A percentile compares a stretch with the other conserved stretches of the same genome.
These are phyloP conservation scores for Dictyostelium brefeldianum DNA, from an alignment of 78 protist genomes.

Conservation along the genomic window DNA sequence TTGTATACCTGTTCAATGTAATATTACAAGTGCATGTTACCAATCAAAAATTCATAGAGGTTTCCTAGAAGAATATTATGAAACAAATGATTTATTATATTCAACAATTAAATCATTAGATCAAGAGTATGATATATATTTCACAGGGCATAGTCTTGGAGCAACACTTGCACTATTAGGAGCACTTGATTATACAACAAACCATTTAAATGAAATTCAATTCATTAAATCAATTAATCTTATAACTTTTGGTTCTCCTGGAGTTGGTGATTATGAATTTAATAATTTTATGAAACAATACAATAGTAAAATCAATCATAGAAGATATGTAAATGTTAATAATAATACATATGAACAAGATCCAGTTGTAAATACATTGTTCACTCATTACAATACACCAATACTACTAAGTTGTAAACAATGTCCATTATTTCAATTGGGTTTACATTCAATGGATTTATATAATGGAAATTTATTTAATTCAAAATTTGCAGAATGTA, in stretches of 20 bases:
- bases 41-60: conserved; percentile 9
- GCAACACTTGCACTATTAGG: not conserved
- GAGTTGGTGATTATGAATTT: not conserved
- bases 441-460: conserved; percentile 18
- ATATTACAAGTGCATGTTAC: not conserved
- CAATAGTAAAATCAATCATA: not conserved
- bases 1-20: conserved; percentile 11
- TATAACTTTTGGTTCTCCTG: conserved; percentile 59
- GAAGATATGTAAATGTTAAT: conserved; percentile 27
- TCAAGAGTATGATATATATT: conserved; percentile 23
- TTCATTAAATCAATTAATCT: not conserved
- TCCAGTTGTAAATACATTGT: conserved; percentile 2
- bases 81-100: not conserved
- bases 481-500: conserved; percentile 11
- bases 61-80: not conserved
- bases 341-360: not conserved
- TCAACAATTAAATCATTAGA: not conserved
- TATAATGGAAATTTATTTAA: conserved; percentile 10
- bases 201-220: not conserved
- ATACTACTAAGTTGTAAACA: not conserved
- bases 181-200: not conserved
- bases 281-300: not conserved
- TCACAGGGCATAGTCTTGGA: conserved; percentile 55
- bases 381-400: not conserved
- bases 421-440: not conserved